Evolutionary conservation across 2,329 filamentous ascomycete species (phyloP).

Genomic region (Orbilia ellipsospora): DNA sequence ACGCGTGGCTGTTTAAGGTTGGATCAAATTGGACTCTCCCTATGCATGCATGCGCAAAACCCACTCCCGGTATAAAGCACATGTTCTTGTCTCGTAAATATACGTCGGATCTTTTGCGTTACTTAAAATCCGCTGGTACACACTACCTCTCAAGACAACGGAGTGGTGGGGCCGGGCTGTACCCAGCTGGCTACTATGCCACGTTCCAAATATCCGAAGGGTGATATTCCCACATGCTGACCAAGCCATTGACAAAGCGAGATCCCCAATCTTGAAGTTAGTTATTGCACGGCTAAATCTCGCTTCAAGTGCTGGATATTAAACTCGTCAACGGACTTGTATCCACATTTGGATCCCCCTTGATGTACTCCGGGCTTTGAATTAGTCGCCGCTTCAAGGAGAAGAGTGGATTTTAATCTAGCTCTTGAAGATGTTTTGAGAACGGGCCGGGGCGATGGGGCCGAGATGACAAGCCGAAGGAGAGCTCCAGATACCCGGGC

Average conservation of each 20-base stretch:
- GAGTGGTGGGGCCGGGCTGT: slow-evolving; percentile 1
- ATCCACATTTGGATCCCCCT: slow-evolving; percentile 23
- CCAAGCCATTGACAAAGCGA: slow-evolving; percentile 41
- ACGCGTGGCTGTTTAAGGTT: too few species aligned
- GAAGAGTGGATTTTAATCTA: neutral
- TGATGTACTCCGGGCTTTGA: slow-evolving; percentile 12
- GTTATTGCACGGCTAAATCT: slow-evolving; percentile 8
- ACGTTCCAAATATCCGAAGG: slow-evolving; percentile 43
- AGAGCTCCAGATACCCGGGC: too few species aligned
- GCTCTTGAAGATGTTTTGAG: too few species aligned
- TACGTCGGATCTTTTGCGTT: neutral
- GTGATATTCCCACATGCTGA: slow-evolving; percentile 15
- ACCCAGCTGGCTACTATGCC: slow-evolving; percentile 19
- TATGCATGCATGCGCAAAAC: too few species aligned
- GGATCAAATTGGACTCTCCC: too few species aligned
- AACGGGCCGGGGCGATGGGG: too few species aligned
- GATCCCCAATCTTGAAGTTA: slow-evolving; percentile 2
- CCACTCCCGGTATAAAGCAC: too few species aligned
- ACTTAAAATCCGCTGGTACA: too few species aligned
- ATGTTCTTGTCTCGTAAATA: neutral
- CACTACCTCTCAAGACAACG: too few species aligned
- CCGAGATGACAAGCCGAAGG: too few species aligned
- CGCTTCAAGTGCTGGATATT: slow-evolving; percentile 16
- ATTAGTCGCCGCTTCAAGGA: slow-evolving; percentile 22
- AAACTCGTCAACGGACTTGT: slow-evolving; percentile 22